Evolutionary conservation across 1,139 yeast species (phyloP), one percentile per base, ranked within the genome.

Genomic region (Blastobotrys buckinghamii): DNA sequence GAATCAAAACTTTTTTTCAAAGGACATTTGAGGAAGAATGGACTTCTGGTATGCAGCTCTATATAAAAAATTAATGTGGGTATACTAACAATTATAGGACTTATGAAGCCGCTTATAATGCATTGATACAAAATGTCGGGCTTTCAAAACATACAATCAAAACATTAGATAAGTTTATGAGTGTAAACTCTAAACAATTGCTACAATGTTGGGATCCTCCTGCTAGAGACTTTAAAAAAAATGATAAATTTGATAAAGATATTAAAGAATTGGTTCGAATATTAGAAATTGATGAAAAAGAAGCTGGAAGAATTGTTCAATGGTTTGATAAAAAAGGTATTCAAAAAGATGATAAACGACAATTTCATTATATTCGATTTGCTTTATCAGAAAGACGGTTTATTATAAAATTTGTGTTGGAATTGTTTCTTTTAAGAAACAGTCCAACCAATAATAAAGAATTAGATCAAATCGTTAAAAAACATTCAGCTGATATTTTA

Each of bases 51-150:
- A 45, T 22, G 53, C 37, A 6, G 7, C 4, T 4, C 19, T 19
- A 4, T 37, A 20, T 6, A 37, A 19, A 15, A 37, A 26, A 26
- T 5, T 37, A 15, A 12, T 10, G 2, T 12, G 6, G 33, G n/a
- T 3, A 10, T 2, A 16, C 32, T 45, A 16, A 42, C 34, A 20
- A n/a, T 2, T 34, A 20, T 35, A 57, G 60, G 58, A 57, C 63
- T n/a, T 59, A 54, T 47, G 62, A 59, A 52, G 58, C 63, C n/a
- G 63, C 63, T 12, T 59, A 55, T 46, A 53, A 55, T 45, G 56
- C 55, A 19, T 46, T 59, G 36, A 40, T 48, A 33, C 42, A 52
- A 15, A 47, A 54, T 29, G 52, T 52, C 13, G 43, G 52, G 22
- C 45, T 52, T n/a, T 43, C 43, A 15, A 22, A 27, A 15, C 55